These are phyloP conservation scores for Fraxinus ornus DNA, from an alignment of 305 asterid genomes.

Conservation along the genomic window DNA sequence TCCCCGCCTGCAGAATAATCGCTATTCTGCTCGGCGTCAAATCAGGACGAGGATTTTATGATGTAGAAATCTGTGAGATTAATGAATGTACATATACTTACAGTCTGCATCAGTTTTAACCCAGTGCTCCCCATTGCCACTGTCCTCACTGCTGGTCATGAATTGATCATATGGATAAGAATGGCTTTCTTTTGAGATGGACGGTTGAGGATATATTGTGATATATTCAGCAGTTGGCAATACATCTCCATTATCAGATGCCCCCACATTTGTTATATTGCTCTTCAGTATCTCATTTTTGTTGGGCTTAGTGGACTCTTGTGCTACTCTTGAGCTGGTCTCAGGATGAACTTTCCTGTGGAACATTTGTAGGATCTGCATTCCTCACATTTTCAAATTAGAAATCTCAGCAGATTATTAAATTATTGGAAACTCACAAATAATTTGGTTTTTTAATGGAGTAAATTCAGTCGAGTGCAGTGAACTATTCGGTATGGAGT, in stretches of 20 bases:
- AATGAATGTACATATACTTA: slow-evolving; percentile 42
- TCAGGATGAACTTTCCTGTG: slow-evolving; percentile 95
- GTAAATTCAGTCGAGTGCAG: not conserved
- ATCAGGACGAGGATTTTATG: not conserved
- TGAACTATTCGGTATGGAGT: not conserved
- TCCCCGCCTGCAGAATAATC: too few species aligned
- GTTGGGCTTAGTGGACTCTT: slow-evolving; percentile 35
- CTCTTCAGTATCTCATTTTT: slow-evolving; percentile 42
- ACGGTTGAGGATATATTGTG: slow-evolving; percentile 50
- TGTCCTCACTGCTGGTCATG: slow-evolving; percentile 30
- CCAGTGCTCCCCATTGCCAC: slow-evolving; percentile 67
- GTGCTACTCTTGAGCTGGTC: slow-evolving; percentile 37
- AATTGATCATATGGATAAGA: slow-evolving; percentile 31
- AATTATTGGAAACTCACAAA: not conserved
- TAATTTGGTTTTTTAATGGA: not conserved
- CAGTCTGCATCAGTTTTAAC: slow-evolving; percentile 89
- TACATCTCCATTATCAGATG: slow-evolving; percentile 33
- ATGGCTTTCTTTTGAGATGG: slow-evolving; percentile 44
- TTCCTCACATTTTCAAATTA: slow-evolving; percentile 20
- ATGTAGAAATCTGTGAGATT: not conserved
- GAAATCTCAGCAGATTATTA: not conserved
- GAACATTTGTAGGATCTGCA: slow-evolving; percentile 86
- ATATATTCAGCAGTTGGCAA: slow-evolving; percentile 55
- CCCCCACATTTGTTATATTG: slow-evolving; percentile 24
- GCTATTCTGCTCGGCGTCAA: too few species aligned